Base-by-base conservation (phyloP, 768 basidiomycete species). In the Xanthoconium stramineum region DNA sequence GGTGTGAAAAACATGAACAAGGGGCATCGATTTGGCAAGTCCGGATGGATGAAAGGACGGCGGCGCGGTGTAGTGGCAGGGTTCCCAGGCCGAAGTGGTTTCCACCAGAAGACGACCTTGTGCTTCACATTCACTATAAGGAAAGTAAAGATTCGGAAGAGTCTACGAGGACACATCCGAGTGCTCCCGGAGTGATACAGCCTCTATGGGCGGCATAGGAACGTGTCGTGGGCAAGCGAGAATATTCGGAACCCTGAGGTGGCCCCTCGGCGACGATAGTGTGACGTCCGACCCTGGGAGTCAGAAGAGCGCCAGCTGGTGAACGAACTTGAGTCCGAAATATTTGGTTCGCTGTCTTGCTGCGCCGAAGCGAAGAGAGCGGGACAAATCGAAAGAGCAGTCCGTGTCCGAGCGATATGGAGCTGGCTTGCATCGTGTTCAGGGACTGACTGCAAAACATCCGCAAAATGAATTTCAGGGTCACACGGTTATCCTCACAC, bases 81-180 rank as follows among this genome's bases (percentile, higher is more conserved):
- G 45, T 61, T 61, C 56, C 53, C 52, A 61, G 47, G 55, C 30
- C 42, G 48, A 58, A 32, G 50, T 45, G 6, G 58, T 55, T 51
- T 59, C 50, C 47, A 47, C 47, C 29, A 46, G 63, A 62, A 66
- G 57, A 45, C 36, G 36, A 24, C 64, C 61, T 66, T 61, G 58
- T 66, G 66, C 45, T 40, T 53, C 46, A 28, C 15, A 3, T 13
- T 6, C 14, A 19, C 42, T 13, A 49, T 47, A 50, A 42, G 35
- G 52, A 55, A 47, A 50, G 29, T 52, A 52, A 52, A 47, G 62
- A 45, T 50, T 46, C 36, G 54, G 62, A 67, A 58, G 50, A 30
- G 43, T 6, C 24, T 37, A 8, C 9, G 20, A 38, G 44, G 44
- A 35, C 15, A 24, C 11, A 48, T 35, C 64, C 64, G 64, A 57